Evolutionary conservation across 1,139 yeast species (phyloP), one percentile per base, ranked within the genome.

Genomic region (Candida sanyaensis): DNA sequence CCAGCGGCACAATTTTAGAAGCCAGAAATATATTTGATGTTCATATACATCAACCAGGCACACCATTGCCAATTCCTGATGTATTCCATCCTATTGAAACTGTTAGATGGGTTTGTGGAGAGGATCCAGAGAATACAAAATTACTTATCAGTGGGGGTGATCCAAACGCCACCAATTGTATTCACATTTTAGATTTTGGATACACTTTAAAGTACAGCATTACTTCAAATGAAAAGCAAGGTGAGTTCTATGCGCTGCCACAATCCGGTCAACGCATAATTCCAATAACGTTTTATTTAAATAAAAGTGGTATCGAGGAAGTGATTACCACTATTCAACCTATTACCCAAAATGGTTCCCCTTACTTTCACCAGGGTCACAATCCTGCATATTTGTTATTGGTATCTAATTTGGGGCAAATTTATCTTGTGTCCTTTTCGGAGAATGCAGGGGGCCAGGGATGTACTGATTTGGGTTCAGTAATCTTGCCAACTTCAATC

Each of bases 161-260:
- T 55, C 62, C 61, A 7, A 39, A 39, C 17, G 53, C 57, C 17
- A 83, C 84, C 0, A 83, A 81, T 54, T 80, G 82, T 29, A 59
- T 92, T 8, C 78, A 84, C 6, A 71, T 86, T 48, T 69, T 92
- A 51, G 90, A 90, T 55, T 87, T 89, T 58, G 97, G 97, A 1
- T 74, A 77, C 26, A 89, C 96, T 8, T 87, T 96, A 32, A 80
- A 83, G 47, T 88, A 89, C 53, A 78, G 92, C 2, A 69, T 91
- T 49, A 86, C 97, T 0, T 86, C 97, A 0, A 88, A 89, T 62
- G 88, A 86, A 12, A 84, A 84, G 47, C 95, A 91, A 85, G 86
- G 87, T 10, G 79, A 78, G 39, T 90, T 84, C 59, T 95, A 90
- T 64, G 73, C 87, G 0, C 74, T 71, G 38, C 96, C 96, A 0